Conservation (phyloP, 2,329 filamentous ascomycete genomes). For the Clonostachys solani region DNA sequence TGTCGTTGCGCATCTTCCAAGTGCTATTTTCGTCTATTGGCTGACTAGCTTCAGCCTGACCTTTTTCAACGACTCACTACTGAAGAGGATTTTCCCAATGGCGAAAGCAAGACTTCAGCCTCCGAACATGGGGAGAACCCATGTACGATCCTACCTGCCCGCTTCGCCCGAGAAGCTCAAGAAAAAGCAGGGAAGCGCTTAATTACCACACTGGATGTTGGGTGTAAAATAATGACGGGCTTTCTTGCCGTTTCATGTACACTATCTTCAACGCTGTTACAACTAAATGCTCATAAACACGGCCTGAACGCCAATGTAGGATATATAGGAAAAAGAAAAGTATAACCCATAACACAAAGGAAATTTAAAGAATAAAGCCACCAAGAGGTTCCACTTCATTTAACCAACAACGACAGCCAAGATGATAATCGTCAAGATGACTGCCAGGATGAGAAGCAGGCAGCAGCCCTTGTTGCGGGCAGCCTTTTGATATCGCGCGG, state of each 20-base stretch:
- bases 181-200: no score
- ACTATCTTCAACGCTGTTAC: no score
- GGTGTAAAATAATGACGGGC: no score
- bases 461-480: slow-evolving; percentile 94
- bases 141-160: no score
- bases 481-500: slow-evolving; percentile 90
- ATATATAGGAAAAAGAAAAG: neutral
- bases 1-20: slow-evolving; percentile 26
- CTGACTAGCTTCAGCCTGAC: slow-evolving; percentile 26
- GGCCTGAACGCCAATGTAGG: neutral
- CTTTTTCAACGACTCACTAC: slow-evolving; percentile 22
- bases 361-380: neutral
- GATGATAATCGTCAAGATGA: slow-evolving; percentile 87
- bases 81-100: slow-evolving; percentile 10
- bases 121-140: no score
- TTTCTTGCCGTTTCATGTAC: no score
- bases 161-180: no score
- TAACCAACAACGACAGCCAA: slow-evolving; percentile 79
- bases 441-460: slow-evolving; percentile 78
- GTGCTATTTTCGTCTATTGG: slow-evolving; percentile 36
- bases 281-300: neutral
- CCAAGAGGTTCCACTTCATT: slow-evolving; percentile 6
- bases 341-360: neutral
- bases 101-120: neutral
- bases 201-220: no score